Evolutionary conservation across 352 stramenopile genomes (phyloP), one percentile per base, ranked within the genome.

Genomic region (Lagenidium giganteum): DNA sequence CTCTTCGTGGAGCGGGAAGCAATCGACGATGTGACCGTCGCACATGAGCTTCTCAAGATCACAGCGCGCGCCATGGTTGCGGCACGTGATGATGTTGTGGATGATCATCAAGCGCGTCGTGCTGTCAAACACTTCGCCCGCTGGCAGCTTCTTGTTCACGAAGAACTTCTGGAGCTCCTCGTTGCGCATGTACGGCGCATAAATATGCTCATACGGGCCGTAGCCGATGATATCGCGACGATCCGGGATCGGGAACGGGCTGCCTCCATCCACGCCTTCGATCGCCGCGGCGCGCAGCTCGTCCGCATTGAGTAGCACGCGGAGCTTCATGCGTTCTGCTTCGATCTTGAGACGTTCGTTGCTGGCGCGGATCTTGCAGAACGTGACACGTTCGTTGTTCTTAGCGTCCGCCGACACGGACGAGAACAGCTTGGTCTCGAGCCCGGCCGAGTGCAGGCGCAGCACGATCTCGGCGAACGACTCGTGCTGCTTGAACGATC

Each of bases 181-280:
- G 13, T 68, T 67, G 42, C 83, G 75, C 54, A 83, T 82, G 57
- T 91, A 93, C 27, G 81, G 68, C 17, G 81, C 78, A 44, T 85
- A 89, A 54, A 93, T 93, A 61, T 87, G 86, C 60, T 93, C 75
- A 44, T 89, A 93, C 36, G 75, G 78, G 21, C 61, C 70, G 61
- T 86, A 90, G 38, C 71, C 60, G 55, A 86, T 84, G 54, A 58
- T 61, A 39, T 83, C 73, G 58, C 89, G 91, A 29, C 87, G 65
- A 54, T 93, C 81, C 20, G 61, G 65, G 59, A 93, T 85, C 29
- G 73, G 74, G 57, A 93, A 93, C 4, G 81, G 81, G 18, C 75
- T 76, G 47, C 90, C 91, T 43, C 67, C 66, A 41, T 84, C 72
- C 42, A 93, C 69, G 20, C 81, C 81, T 16, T 79, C 67, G 29